Conservation (phyloP, 805 yeast species). For the Scheffersomyces ergatensis region DNA sequence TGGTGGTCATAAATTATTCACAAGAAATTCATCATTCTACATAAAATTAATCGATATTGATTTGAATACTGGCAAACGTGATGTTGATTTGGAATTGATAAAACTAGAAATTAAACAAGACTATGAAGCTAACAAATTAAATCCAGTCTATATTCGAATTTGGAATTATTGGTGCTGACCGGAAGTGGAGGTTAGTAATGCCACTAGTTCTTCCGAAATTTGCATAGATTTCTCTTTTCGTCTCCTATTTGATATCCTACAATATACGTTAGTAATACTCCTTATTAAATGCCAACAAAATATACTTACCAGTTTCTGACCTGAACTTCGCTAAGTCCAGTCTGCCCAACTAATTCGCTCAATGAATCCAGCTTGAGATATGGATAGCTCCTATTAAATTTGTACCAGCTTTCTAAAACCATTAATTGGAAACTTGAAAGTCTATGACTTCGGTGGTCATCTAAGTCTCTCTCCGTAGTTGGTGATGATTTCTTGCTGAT, state of each 20-base stretch:
- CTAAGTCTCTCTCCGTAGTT: neutral
- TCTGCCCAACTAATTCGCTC: conserved; percentile 22
- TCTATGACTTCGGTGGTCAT: neutral
- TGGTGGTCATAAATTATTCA: conserved; percentile 38
- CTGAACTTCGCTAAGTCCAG: conserved; percentile 80
- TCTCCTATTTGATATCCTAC: conserved; percentile 63
- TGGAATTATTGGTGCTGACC: conserved; percentile 29
- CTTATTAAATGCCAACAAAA: neutral
- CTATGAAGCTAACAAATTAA: conserved; percentile 17
- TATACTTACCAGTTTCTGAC: conserved; percentile 12
- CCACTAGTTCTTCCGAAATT: conserved; percentile 1
- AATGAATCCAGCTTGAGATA: conserved; percentile 1
- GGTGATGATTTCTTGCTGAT: neutral
- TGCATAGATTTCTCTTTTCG: conserved; percentile 6
- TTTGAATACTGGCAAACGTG: conserved; percentile 35
- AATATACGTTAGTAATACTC: conserved; percentile 1
- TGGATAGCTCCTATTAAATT: conserved; percentile 1
- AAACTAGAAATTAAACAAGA: conserved; percentile 36
- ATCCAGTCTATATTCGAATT: conserved; percentile 19
- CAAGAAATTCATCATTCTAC: conserved; percentile 30
- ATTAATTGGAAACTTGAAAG: conserved; percentile 1
- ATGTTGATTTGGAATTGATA: conserved; percentile 27
- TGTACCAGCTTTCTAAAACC: conserved; percentile 6
- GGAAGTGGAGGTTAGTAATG: conserved; percentile 45
- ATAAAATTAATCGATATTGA: conserved; percentile 31